Base-by-base conservation (phyloP, 2,329 filamentous ascomycete species). In the Phoma herbarum region DNA sequence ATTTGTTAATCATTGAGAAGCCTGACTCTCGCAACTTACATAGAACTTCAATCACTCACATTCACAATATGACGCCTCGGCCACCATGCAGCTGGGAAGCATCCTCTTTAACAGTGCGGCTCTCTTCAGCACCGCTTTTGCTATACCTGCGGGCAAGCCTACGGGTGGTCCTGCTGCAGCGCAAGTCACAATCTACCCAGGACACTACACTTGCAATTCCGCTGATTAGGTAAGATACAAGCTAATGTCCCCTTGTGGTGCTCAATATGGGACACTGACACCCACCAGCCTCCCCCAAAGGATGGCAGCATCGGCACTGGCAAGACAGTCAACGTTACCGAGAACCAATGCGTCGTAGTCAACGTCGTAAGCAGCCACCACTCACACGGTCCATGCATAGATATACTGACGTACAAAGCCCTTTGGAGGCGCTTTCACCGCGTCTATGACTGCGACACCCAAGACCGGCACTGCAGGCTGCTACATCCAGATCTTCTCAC, bases 341-440 rank as follows among this genome's bases (percentile, higher is more conserved):
- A 52, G 26, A 33, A 12, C 12, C 41, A 52, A 22, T 52, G 49
- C 22, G 29, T 52, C 8, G 23, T 52, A 20, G 49, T 52, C 29
- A 52, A 35, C 39, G 18, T 52, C 18, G 49, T 52, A 26, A 44
- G 41, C n/a, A n/a, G n/a, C n/a, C n/a, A n/a, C n/a, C n/a, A n/a
- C n/a, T n/a, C n/a, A n/a, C n/a, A n/a, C n/a, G n/a, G n/a, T n/a
- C n/a, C n/a, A n/a, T n/a, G n/a, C n/a, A n/a, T n/a, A n/a, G n/a
- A n/a, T n/a, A n/a, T n/a, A n/a, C 20, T 42, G 25, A 42, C 11
- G 6, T 23, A 12, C 20, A 1, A 3, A 54, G 52, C 52, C 44
- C 14, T 54, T 54, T 12, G 52, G 43, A 14, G 52, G 52, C 9
- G 52, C 52, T 6, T 47, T 54, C 18, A 58, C 55, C 18, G 48